Percentiles rank a stretch among this genome's conserved stretches.
Conservation (phyloP, 225 moss, liverwort and hornwort species). For the Pseudoscleropodium purum region DNA sequence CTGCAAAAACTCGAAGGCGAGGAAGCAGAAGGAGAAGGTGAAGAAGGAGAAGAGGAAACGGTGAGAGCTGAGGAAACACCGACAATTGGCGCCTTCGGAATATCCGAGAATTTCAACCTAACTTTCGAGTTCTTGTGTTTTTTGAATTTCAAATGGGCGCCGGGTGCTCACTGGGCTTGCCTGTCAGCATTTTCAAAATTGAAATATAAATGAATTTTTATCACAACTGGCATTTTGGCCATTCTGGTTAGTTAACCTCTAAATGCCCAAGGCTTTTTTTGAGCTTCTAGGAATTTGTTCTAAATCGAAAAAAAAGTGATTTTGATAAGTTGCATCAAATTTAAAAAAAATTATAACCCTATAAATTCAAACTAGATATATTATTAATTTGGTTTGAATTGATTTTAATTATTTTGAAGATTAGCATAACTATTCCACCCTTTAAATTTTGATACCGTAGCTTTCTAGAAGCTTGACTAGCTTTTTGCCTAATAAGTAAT, state of each 20-base stretch:
- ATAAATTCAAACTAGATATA: too few species aligned
- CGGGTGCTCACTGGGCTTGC: not conserved
- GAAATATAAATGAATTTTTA: not conserved
- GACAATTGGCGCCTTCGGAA: not conserved
- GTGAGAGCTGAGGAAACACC: not conserved
- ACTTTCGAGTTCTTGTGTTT: not conserved
- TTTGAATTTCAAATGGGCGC: not conserved
- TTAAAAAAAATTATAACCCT: too few species aligned
- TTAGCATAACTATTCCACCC: fast-evolving
- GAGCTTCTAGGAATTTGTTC: too few species aligned
- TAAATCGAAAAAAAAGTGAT: too few species aligned
- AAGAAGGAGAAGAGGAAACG: not conserved
- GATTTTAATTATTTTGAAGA: not conserved
- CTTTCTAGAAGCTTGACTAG: too few species aligned
- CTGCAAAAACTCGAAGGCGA: not conserved
- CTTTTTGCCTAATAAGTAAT: too few species aligned
- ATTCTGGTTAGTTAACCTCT: not conserved
- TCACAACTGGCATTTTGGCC: not conserved
- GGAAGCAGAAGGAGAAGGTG: too few species aligned
- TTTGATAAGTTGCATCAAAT: too few species aligned
- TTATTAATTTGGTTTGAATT: too few species aligned
- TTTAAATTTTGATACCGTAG: not conserved
- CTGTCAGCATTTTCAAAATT: not conserved
- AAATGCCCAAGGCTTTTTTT: too few species aligned
- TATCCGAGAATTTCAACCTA: not conserved